These are phyloP conservation scores for Trichoderma sp. DNA, from an alignment of 2,329 filamentous ascomycete genomes.

Conservation along the genomic window DNA sequence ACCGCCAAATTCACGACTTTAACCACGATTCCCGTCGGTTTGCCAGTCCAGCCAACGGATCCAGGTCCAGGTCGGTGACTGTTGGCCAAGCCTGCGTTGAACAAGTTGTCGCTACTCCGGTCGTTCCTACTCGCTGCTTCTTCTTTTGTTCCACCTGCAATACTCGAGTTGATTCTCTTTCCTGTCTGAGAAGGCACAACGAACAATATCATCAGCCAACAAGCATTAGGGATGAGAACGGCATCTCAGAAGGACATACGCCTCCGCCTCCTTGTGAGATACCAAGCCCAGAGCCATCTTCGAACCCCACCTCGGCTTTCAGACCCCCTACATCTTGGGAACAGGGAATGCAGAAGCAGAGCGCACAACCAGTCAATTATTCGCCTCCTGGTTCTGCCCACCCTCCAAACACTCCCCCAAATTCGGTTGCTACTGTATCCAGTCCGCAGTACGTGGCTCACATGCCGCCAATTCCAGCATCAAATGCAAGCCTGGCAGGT, in stretches of 20 bases:
- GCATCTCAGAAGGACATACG: background rate
- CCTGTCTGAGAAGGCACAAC: conserved; percentile 30
- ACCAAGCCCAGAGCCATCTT: background rate
- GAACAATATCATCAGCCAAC: conserved; percentile 28
- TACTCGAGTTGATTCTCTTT: background rate
- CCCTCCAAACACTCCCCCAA: background rate
- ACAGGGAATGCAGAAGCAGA: background rate
- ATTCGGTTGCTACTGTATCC: background rate
- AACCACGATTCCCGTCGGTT: background rate
- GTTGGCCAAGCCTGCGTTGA: conserved; percentile 31
- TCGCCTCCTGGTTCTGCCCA: background rate
- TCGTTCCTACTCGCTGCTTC: background rate
- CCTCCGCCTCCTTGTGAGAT: background rate
- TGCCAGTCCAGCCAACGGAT: background rate
- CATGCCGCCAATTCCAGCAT: background rate
- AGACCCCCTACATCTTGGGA: background rate
- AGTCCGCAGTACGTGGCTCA: background rate
- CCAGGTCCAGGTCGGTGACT: background rate
- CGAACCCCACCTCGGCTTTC: background rate
- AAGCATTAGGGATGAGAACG: conserved; percentile 25
- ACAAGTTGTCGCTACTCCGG: background rate
- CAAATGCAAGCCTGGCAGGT: conserved; percentile 22
- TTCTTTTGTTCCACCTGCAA: background rate
- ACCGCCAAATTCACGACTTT: conserved; percentile 35
- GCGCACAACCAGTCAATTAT: background rate